Evolutionary conservation across 2,329 filamentous ascomycete genomes (phyloP).

Genomic region (Gaeumannomyces sp.): DNA sequence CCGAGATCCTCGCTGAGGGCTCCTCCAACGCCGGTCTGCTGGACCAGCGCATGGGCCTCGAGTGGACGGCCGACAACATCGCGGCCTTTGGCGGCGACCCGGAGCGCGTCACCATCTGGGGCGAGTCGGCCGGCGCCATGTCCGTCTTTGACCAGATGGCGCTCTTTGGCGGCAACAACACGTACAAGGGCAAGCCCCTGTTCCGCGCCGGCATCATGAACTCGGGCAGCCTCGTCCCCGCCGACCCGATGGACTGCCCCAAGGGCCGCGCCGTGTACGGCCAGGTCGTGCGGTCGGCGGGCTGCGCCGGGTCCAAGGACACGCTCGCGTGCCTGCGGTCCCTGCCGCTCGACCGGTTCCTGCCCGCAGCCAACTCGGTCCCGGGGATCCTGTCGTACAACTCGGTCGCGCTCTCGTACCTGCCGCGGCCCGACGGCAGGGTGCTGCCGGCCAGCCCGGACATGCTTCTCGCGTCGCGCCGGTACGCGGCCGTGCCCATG

Average conservation of each 20-base stretch:
- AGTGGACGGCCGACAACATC: constrained; percentile 77
- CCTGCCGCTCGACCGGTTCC: constrained; percentile 52
- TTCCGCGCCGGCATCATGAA: constrained; percentile 78
- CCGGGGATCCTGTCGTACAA: constrained; percentile 61
- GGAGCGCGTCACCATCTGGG: constrained; percentile 73
- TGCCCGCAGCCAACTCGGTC: constrained; percentile 63
- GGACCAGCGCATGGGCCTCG: constrained; percentile 64
- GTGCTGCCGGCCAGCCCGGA: constrained; percentile 60
- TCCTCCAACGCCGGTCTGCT: constrained; percentile 64
- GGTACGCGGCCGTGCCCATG: constrained; percentile 42
- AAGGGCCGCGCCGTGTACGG: constrained; percentile 64
- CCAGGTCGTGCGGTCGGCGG: constrained; percentile 50
- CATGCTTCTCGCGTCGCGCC: constrained; percentile 41
- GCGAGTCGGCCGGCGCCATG: constrained; percentile 65
- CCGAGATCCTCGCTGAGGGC: constrained; percentile 61
- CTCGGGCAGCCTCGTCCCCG: constrained; percentile 57
- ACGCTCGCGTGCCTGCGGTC: constrained; percentile 61
- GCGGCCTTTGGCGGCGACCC: constrained; percentile 72
- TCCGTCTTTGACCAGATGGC: constrained; percentile 73
- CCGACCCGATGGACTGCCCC: constrained; percentile 55
- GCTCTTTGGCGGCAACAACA: constrained; percentile 65
- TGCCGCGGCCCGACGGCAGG: constrained; percentile 66
- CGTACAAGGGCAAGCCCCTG: constrained; percentile 66
- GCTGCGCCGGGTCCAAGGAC: constrained; percentile 52
- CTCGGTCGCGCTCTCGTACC: constrained; percentile 64